Base-by-base conservation (phyloP, 148 eudicot species). In the Nepenthes gracilis region DNA sequence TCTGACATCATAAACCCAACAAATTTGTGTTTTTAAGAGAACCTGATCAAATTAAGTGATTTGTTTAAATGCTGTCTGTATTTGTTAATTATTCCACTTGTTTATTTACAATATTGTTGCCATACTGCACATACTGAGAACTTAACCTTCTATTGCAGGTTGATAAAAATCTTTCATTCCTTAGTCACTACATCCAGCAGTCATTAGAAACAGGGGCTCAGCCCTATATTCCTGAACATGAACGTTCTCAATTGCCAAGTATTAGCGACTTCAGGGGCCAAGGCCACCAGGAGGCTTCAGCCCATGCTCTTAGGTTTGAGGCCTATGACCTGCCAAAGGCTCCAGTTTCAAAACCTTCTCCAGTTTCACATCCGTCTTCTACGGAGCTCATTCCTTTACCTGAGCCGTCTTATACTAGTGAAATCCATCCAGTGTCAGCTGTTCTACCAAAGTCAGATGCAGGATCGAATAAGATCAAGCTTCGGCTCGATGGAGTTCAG, bases 301-400 rank as follows among this genome's bases (percentile, higher is more conserved):
- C 79, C 32, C 97, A 86, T 64, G 71, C 95, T 60, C 99, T 93
- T 71, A 85, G 86, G 68, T 93, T 93, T 47, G 95, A 89, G 78
- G 99, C 97, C 15, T 93, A 93, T 60, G 99, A 93, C 60, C 80
- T 80, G 70, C 97, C 99, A 48, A 86, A 86, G 72, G 83, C 95
- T 35, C 72, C 79, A 10, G 62, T 70, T 11, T 75, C 81, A 75
- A 63, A 35, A 58, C 3, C 72, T 36, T 67, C 75, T 48, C 80
- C 83, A 35, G 63, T 68, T 56, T 61, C 85, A 56, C 70, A 63
- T 14, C 54, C 69, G 43, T 70, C 82, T 59, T 86, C 95, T n/a
- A 75, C 78, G 49, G 96, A 84, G 36, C 89, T 93, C 47, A 84
- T 86, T 77, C 81, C 85, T 51, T 85, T 86, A 45, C 54, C 85